Base-by-base conservation (phyloP, 1,284 basidiomycete genomes). In the Gymnopus androsaceus region DNA sequence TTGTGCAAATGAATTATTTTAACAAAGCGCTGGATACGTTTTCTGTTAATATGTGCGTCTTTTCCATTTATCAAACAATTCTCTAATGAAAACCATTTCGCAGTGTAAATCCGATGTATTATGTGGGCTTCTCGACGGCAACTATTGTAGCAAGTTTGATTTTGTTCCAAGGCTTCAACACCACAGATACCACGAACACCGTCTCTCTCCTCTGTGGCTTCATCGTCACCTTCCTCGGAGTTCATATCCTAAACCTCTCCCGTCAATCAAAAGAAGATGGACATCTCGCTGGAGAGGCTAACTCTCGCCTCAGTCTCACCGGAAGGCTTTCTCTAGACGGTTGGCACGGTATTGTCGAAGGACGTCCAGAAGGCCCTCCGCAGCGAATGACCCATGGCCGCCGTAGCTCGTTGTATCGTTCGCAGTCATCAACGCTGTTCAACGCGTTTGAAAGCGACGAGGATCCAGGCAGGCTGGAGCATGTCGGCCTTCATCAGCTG, bases 1-100 rank as follows among this genome's bases (percentile, higher is more conserved):
- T 97, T 51, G 85, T 97, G 1, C 95, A 98, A 75, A 95, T 97
- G 92, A 96, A 98, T 76, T 99, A 97, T 78, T 98, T 98, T 77
- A 99, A 98, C 81, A 98, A 98, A 70, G 97, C 96, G 0, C 81
- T 99, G 52, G 96, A 98, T 69, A 93, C 89, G 1, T 99, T 98
- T 73, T 95, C 94, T 4, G 98, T 96, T 42, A 99, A 98, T 69
- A 93, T 98, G 92, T 95, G 80, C 64, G 94, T 82, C 17, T 49
- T 34, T 11, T 27, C 28, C 21, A 30, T 27, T 45, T 11, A 28
- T 36, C 27, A 19, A 19, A n/a, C n/a, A 36, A 11, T 31, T n/a
- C 51, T 17, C 15, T 38, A 36, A 17, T 28, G 6, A 23, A 33
- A 15, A 4, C 14, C 0, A 17, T 23, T 30, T 21, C 38, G 25